Conservation (phyloP, 2,329 filamentous ascomycete species). For the Nannizziopsis barbatae region DNA sequence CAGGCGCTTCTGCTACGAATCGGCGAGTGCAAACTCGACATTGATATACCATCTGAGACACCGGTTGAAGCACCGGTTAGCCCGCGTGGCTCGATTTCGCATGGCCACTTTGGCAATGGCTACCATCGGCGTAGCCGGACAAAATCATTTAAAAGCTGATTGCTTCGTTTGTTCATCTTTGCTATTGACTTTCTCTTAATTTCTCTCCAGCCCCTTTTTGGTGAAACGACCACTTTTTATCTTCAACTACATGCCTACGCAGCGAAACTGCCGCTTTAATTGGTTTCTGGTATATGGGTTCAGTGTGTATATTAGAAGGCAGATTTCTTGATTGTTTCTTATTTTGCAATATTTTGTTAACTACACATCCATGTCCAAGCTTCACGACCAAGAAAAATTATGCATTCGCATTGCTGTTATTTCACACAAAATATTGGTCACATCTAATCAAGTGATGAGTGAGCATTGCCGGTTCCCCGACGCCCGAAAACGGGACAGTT, state of each 20-base stretch:
- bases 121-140: constrained; percentile 24
- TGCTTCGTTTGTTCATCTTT: neutral
- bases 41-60: constrained; percentile 35
- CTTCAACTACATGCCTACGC: neutral
- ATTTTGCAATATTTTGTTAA: neutral
- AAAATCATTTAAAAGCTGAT: constrained; percentile 10
- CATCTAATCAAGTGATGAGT: too few relatives aligned
- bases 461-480: too few relatives aligned
- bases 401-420: too few relatives aligned
- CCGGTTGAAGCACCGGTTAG: constrained; percentile 23
- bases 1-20: constrained; percentile 68
- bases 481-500: too few relatives aligned
- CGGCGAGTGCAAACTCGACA: constrained; percentile 58
- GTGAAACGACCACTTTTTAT: neutral
- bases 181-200: neutral
- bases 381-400: too few relatives aligned
- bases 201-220: neutral
- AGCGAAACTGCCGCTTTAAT: neutral
- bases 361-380: neutral
- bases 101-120: constrained; percentile 19
- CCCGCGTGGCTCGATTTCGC: constrained; percentile 29
- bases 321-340: neutral
- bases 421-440: too few relatives aligned
- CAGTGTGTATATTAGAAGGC: constrained; percentile 11
- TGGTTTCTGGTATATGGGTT: constrained; percentile 3